phyloP scores from a whole-genome alignment of 352 stramenopile species.

The Phytophthora pluvialis region DNA sequence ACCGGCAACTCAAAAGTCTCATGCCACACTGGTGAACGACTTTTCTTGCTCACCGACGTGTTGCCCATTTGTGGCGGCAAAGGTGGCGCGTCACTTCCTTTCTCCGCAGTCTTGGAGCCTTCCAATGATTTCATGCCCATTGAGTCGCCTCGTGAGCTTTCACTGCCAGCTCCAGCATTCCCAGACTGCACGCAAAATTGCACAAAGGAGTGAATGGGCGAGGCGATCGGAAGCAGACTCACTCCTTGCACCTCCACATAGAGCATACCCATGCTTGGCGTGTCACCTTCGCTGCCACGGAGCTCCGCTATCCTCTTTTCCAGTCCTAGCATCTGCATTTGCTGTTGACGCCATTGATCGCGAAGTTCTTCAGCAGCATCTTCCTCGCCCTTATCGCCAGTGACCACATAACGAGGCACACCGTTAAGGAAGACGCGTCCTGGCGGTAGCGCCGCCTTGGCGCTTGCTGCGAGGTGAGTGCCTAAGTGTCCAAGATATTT shows the following conservation, averaged over 20 bases:
- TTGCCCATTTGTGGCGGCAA: constrained; percentile 36
- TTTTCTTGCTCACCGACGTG: constrained; percentile 69
- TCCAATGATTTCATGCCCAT: constrained; percentile 13
- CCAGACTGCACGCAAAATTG: constrained; percentile 49
- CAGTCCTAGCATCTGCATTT: constrained; percentile 43
- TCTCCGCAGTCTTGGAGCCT: constrained; percentile 5
- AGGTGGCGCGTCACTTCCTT: constrained; percentile 2
- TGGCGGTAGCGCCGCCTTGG: constrained; percentile 36
- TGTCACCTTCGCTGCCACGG: constrained; percentile 16
- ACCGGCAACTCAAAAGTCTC: constrained; percentile 68
- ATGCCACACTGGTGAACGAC: constrained; percentile 63
- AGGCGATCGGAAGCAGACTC: constrained; percentile 70
- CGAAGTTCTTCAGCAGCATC: constrained; percentile 76
- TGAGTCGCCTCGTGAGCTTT: constrained; percentile 15
- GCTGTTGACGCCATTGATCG: constrained; percentile 55
- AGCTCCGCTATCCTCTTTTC: constrained; percentile 54
- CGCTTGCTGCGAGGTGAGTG: constrained; percentile 29
- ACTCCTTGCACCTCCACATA: constrained; percentile 65
- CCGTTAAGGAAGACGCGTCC: constrained; percentile 80
- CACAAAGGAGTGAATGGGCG: constrained; percentile 63
- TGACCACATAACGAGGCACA: constrained; percentile 70
- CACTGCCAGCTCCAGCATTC: neutral
- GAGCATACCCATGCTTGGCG: constrained; percentile 43
- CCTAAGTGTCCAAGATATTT: constrained; percentile 67
- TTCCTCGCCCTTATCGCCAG: constrained; percentile 69